A percentile compares a stretch with the other conserved stretches of the same genome.
These are phyloP conservation scores for Naganishia sp. DNA, from an alignment of 1,284 basidiomycete species.

Conservation along the genomic window DNA sequence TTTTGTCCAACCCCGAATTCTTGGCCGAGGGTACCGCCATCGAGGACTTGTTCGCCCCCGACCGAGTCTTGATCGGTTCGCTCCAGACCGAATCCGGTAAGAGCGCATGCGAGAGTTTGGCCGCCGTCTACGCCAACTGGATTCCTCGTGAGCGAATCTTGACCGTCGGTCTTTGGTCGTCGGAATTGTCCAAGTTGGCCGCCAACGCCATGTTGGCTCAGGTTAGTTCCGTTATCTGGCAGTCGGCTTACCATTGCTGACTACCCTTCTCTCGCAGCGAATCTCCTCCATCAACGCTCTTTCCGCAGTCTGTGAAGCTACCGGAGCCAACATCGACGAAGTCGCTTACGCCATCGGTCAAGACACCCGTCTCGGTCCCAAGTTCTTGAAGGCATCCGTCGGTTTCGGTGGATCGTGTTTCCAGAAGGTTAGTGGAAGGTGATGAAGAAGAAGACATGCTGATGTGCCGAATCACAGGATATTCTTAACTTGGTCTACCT, in stretches of 20 bases:
- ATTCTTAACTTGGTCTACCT: conserved; percentile 98
- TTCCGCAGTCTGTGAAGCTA: conserved; percentile 99
- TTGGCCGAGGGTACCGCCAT: conserved; percentile 98
- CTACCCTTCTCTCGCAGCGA: conserved; percentile 56
- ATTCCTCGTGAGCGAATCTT: conserved; percentile 81
- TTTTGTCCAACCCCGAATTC: conserved; percentile 99
- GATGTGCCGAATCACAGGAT: conserved; percentile 57
- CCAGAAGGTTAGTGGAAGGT: conserved; percentile 65
- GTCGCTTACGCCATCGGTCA: conserved; percentile 92
- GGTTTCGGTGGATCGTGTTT: conserved; percentile 99
- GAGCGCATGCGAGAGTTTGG: conserved; percentile 73
- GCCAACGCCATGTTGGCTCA: conserved; percentile 99
- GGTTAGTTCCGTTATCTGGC: conserved; percentile 27
- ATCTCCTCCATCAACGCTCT: conserved; percentile 98
- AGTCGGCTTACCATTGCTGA: neutral
- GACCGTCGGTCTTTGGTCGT: conserved; percentile 96
- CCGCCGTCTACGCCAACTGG: conserved; percentile 90
- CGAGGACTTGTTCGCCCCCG: conserved; percentile 79
- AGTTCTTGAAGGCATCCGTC: conserved; percentile 79
- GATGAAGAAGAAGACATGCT: neutral
- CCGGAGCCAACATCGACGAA: conserved; percentile 97
- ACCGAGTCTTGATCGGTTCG: conserved; percentile 95
- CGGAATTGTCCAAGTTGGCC: conserved; percentile 96
- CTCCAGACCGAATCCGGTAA: conserved; percentile 83
- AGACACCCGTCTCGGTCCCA: conserved; percentile 89